A percentile compares a stretch with the other conserved stretches of the same genome.
Evolutionary conservation across 371 early-diverging fungal species (phyloP).

Genomic region (Syncephalastrum sp.): DNA sequence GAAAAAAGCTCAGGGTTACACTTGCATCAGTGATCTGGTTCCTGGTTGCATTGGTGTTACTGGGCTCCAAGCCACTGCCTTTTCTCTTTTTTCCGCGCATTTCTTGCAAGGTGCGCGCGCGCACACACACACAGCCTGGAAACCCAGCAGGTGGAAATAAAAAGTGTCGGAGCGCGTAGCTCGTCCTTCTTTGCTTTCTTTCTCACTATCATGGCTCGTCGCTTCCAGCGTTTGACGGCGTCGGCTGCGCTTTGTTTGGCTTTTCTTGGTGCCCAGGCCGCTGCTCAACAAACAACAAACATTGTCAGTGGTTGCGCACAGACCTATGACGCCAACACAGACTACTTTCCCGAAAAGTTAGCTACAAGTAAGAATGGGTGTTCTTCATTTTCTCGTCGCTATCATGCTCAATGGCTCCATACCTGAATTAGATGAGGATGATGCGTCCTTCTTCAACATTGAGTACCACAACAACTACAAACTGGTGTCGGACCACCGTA

Average conservation of each 20-base stretch:
- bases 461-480: slow-evolving; percentile 69
- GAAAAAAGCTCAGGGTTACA: too few relatives aligned
- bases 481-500: slow-evolving; percentile 49
- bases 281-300: slow-evolving; percentile 42
- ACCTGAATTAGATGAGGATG: slow-evolving; percentile 28
- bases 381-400: neutral
- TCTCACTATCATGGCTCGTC: slow-evolving; percentile 10
- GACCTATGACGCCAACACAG: slow-evolving; percentile 38
- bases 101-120: too few relatives aligned
- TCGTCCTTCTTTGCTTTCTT: slow-evolving; percentile 2
- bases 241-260: slow-evolving; percentile 8
- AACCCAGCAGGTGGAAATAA: slow-evolving; percentile 4
- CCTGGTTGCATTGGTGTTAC: too few relatives aligned
- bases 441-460: slow-evolving; percentile 54
- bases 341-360: slow-evolving; percentile 60
- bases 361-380: slow-evolving; percentile 36
- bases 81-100: too few relatives aligned
- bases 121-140: too few relatives aligned
- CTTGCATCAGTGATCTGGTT: too few relatives aligned
- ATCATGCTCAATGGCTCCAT: neutral
- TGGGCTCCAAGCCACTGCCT: too few relatives aligned
- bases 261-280: slow-evolving; percentile 6
- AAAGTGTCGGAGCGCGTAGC: slow-evolving; percentile 3
- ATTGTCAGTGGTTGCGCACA: slow-evolving; percentile 35
- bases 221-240: slow-evolving; percentile 7